Conservation (phyloP, 768 basidiomycete genomes). For the Pholiota molesta region DNA sequence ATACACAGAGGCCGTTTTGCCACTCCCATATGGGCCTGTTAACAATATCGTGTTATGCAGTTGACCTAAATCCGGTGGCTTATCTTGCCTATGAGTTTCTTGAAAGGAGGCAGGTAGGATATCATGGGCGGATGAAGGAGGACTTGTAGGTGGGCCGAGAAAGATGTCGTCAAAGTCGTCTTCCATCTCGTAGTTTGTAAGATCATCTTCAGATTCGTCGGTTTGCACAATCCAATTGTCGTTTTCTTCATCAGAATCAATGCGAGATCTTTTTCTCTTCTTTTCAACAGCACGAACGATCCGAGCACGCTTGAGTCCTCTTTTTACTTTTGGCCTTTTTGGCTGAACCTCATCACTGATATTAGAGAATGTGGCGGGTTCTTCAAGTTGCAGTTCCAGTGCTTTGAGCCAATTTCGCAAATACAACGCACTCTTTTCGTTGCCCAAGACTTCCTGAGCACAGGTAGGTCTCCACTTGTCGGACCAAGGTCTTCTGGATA, state of each 20-base stretch:
- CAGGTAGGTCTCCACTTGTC: conserved; percentile 75
- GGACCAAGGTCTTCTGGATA: conserved; percentile 60
- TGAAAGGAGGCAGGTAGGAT: conserved; percentile 1
- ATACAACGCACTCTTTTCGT: conserved; percentile 68
- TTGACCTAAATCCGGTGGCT: conserved; percentile 34
- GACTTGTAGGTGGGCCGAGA: conserved; percentile 21
- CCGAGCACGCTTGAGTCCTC: conserved; percentile 59
- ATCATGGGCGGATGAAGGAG: conserved; percentile 17
- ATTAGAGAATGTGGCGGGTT: conserved; percentile 12
- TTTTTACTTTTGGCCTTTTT: conserved; percentile 29
- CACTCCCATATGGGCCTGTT: conserved; percentile 78
- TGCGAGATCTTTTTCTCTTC: conserved; percentile 55
- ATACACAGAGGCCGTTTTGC: conserved; percentile 93
- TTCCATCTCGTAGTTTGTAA: conserved; percentile 17
- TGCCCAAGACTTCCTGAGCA: conserved; percentile 80
- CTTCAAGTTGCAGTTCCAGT: conserved; percentile 59
- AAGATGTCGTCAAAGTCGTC: conserved; percentile 22
- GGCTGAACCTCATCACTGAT: conserved; percentile 18
- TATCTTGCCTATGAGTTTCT: neutral
- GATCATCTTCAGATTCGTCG: conserved; percentile 42
- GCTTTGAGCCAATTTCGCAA: conserved; percentile 80
- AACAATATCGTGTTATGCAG: conserved; percentile 90
- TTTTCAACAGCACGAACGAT: conserved; percentile 58
- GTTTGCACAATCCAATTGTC: conserved; percentile 62
- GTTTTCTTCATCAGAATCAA: conserved; percentile 59